These are phyloP conservation scores for Syzygium aqueum DNA, from an alignment of 345 rosid genomes.

Conservation along the genomic window DNA sequence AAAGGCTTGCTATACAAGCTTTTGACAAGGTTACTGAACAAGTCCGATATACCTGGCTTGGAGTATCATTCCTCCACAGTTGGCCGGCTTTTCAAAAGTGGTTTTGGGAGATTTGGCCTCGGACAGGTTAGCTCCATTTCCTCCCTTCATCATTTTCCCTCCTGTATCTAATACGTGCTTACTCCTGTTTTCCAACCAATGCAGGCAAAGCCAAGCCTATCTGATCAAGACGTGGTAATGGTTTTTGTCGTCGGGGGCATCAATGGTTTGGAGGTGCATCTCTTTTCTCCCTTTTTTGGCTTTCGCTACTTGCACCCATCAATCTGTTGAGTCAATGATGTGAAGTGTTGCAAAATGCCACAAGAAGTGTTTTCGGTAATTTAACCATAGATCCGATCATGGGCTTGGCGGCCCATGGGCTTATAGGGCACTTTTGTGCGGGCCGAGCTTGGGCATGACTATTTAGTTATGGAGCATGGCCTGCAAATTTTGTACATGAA, in stretches of 20 bases:
- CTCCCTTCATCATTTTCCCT: background rate
- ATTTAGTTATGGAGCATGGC: background rate
- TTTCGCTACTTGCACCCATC: background rate
- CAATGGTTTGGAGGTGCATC: constrained; percentile 65
- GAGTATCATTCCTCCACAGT: constrained; percentile 95
- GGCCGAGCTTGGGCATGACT: background rate
- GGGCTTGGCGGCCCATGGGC: background rate
- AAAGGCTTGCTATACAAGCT: constrained; percentile 72
- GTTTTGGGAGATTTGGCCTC: constrained; percentile 94
- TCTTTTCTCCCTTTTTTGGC: background rate
- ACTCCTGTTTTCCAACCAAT: background rate
- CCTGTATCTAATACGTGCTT: background rate
- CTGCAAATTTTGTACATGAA: background rate
- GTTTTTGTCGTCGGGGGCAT: constrained; percentile 90
- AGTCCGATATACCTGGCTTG: constrained; percentile 60
- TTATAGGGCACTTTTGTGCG: background rate
- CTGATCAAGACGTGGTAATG: constrained; percentile 74
- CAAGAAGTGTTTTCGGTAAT: background rate
- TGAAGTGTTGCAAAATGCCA: background rate
- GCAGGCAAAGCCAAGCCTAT: constrained; percentile 86
- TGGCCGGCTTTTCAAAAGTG: constrained; percentile 91
- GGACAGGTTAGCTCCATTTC: constrained; percentile 54
- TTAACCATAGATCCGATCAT: background rate
- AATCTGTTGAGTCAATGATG: background rate
- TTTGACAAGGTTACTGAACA: constrained; percentile 48